Base-by-base conservation (phyloP, 352 stramenopile genomes). In the Pythium myriotylum region DNA sequence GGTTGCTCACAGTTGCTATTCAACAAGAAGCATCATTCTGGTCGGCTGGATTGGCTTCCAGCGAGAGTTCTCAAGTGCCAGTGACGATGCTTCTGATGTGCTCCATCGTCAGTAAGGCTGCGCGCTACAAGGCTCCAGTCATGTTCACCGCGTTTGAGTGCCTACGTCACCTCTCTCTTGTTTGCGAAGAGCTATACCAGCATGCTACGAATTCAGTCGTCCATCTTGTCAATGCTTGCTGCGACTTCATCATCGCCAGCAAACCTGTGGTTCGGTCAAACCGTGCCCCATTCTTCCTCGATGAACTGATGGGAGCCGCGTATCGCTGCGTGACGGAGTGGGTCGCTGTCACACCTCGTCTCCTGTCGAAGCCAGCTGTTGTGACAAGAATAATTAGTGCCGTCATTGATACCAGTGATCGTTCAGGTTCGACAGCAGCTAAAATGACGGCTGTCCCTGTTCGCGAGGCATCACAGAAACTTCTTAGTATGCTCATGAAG, bases 401-500 rank as follows among this genome's bases (percentile, higher is more conserved):
- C 0, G 84, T 94, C 23, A 79, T 95, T 37, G 86, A 95, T 35
- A 80, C 80, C 10, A 88, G 84, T 39, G 84, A 92, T 41, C 73
- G 79, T 27, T 82, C 86, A 13, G 81, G 88, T 39, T 88, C 83
- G 17, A 81, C 85, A 49, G 73, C 74, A 13, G 77, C 76, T 2
- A 77, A 81, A 55, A 78, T 57, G 24, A 76, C 77, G 0, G 74
- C 73, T 6, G 65, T 83, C 56, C 74, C 81, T 8, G 81, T 88
- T 12, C 86, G 84, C 3, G 79, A 90, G 35, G 81, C 84, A 37
- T 85, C 86, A 9, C 83, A 93, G 55, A 88, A 91, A 50, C 55
- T 95, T 10, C 71, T 93, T 16, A 91, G 88, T 54, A 92, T 91
- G 79, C 62, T 95, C 32, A 90, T 95, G 78, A 95, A 95, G 59